Evolutionary conservation across 139 green algal genomes (phyloP).

Genomic region (Chlamydomonas sphaeroides): DNA sequence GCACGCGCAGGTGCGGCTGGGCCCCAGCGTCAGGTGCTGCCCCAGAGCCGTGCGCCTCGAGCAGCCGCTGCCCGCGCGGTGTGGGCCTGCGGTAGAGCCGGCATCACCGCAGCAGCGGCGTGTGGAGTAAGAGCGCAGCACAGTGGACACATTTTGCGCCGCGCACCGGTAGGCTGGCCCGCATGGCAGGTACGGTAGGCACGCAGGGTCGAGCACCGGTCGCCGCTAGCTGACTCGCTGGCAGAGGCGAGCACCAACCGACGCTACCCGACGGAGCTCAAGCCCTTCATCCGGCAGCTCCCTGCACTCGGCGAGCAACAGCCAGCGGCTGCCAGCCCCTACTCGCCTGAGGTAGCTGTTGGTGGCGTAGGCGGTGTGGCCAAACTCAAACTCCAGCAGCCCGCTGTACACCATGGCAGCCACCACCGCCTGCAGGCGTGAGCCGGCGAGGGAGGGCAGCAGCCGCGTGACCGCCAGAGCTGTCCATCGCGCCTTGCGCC

Average conservation of each 20-base stretch:
- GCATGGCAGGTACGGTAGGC: too few species aligned
- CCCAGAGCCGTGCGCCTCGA: conserved; percentile 1
- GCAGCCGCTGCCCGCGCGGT: not conserved
- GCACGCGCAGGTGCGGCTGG: not conserved
- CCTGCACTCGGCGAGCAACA: too few species aligned
- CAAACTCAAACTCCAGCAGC: conserved; percentile 41
- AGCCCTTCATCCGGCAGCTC: too few species aligned
- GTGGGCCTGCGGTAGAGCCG: not conserved
- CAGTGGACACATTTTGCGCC: too few species aligned
- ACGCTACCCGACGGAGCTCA: too few species aligned
- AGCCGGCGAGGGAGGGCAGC: too few species aligned
- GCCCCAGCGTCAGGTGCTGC: not conserved
- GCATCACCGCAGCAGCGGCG: not conserved
- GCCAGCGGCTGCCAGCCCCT: not conserved
- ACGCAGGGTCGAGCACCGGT: too few species aligned
- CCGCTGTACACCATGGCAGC: conserved; percentile 36
- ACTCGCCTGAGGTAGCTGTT: conserved; percentile 48
- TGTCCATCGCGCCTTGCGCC: too few species aligned
- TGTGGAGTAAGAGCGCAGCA: not conserved
- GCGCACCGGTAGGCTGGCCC: too few species aligned
- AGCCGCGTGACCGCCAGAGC: too few species aligned
- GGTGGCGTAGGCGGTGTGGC: conserved; percentile 47
- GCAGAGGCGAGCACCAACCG: too few species aligned
- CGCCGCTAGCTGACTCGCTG: too few species aligned
- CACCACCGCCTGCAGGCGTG: conserved; percentile 32